Evolutionary conservation across 768 basidiomycete species (phyloP), one percentile per base, ranked within the genome.

Genomic region (Clathrus columnatus): DNA sequence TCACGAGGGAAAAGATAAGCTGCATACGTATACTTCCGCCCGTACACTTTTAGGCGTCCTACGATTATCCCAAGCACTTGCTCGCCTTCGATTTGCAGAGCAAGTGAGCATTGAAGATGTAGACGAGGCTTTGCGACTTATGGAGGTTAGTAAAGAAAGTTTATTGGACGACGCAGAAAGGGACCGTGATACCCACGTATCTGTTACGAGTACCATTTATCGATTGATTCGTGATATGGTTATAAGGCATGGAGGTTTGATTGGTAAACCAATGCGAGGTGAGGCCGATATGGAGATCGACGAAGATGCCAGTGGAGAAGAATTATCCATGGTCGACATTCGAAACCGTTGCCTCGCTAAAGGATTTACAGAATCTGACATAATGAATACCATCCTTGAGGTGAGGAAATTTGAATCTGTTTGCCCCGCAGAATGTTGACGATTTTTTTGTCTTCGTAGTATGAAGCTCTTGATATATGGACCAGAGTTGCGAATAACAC

Each of bases 61-160:
- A 2, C 91, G 96, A 58, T 82, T 99, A 29, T 81, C 95, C 0
- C 96, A 99, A 68, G 93, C 94, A 0, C 84, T 95, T 43, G 94
- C 96, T 0, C 86, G 96, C 17, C 76, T 99, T 24, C 85, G 95
- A 32, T 91, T 85, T 72, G 80, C 87, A 50, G 81, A 86, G 63
- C 72, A 72, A 1, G 96, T 98, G 41, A 83, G 83, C 48, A 82
- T 84, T 54, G 77, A 79, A 36, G 96, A 99, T 65, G 93, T 99
- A 11, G 93, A 98, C 64, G 96, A 98, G 70, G 96, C 96, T 1
- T 74, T 99, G 59, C 84, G 96, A 36, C 73, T 99, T 58, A 98
- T 99, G 94, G 91, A 93, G 57, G 91, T 89, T 62, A 91, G 88
- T 72, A 99, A 98, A 69, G 87, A 90, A 64, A 91, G 85, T 64